Conservation (phyloP, 2,329 filamentous ascomycete genomes). For the Colletotrichum graminicola region DNA sequence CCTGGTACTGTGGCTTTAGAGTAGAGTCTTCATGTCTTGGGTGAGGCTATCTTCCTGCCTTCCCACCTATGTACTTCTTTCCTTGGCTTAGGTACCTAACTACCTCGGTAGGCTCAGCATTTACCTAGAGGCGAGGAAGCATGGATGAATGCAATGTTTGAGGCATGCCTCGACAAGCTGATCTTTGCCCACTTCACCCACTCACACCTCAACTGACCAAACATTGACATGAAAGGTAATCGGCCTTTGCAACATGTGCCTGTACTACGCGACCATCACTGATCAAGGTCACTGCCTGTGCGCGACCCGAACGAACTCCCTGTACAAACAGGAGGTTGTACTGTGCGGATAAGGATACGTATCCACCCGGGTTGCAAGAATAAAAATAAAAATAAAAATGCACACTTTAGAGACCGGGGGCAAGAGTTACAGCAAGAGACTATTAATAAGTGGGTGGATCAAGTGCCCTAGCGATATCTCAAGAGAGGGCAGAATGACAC, state of each 20-base stretch:
- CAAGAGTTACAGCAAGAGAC: too few species aligned
- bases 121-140: neutral
- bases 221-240: neutral
- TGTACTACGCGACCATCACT: neutral
- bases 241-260: neutral
- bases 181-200: neutral
- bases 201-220: neutral
- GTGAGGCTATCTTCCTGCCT: neutral
- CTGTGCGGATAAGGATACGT: neutral
- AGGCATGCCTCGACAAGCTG: neutral
- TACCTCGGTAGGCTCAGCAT: too few species aligned
- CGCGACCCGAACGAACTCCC: slow-evolving; percentile 8
- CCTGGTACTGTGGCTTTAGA: neutral
- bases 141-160: neutral
- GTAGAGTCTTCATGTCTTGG: neutral
- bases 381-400: too few species aligned
- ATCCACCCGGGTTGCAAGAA: too few species aligned
- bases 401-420: too few species aligned
- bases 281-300: slow-evolving; percentile 13
- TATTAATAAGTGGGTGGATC: too few species aligned
- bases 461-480: too few species aligned
- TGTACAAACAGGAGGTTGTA: neutral
- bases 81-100: neutral
- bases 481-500: too few species aligned
- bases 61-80: neutral